Conservation (phyloP, 2,329 filamentous ascomycete genomes). For the Cylindrodendrum hubeiense region DNA sequence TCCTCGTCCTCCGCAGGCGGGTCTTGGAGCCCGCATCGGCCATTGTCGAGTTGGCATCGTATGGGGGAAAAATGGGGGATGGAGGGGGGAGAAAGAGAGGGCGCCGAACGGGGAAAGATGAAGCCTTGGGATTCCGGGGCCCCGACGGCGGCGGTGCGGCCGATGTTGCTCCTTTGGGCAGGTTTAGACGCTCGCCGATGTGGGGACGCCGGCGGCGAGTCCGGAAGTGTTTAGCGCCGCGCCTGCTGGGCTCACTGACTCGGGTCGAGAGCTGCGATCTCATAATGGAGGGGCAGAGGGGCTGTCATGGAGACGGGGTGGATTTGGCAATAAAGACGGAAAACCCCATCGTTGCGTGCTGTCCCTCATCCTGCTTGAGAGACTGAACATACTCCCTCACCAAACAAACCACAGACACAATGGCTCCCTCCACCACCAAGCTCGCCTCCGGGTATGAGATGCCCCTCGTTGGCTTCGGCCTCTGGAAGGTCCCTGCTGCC, state of each 20-base stretch:
- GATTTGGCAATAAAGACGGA: slow-evolving; percentile 13
- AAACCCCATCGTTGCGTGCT: slow-evolving; percentile 3
- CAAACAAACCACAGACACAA: slow-evolving; percentile 17
- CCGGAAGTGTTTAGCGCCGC: slow-evolving; percentile 30
- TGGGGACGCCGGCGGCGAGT: slow-evolving; percentile 13
- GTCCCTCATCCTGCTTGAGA: neutral
- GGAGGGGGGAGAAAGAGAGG: slow-evolving; percentile 10
- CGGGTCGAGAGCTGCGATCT: slow-evolving; percentile 11
- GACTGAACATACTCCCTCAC: neutral
- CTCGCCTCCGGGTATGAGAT: slow-evolving; percentile 42
- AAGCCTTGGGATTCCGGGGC: slow-evolving; percentile 32
- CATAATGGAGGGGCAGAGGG: slow-evolving; percentile 27
- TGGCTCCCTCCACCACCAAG: slow-evolving; percentile 39
- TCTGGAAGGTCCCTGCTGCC: slow-evolving; percentile 75
- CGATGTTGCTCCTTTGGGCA: slow-evolving; percentile 32
- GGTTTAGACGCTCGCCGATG: slow-evolving; percentile 19
- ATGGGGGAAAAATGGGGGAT: slow-evolving; percentile 17
- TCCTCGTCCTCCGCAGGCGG: slow-evolving; percentile 51
- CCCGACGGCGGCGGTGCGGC: slow-evolving; percentile 2
- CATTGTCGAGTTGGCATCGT: slow-evolving; percentile 25
- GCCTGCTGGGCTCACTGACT: slow-evolving; percentile 17
- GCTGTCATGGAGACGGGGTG: slow-evolving; percentile 24
- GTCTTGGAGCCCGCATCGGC: slow-evolving; percentile 35
- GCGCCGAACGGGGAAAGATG: slow-evolving; percentile 37
- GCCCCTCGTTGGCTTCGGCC: slow-evolving; percentile 67